These are phyloP conservation scores for Nepenthes alata DNA, from an alignment of 179 eudicot genomes.

Conservation along the genomic window DNA sequence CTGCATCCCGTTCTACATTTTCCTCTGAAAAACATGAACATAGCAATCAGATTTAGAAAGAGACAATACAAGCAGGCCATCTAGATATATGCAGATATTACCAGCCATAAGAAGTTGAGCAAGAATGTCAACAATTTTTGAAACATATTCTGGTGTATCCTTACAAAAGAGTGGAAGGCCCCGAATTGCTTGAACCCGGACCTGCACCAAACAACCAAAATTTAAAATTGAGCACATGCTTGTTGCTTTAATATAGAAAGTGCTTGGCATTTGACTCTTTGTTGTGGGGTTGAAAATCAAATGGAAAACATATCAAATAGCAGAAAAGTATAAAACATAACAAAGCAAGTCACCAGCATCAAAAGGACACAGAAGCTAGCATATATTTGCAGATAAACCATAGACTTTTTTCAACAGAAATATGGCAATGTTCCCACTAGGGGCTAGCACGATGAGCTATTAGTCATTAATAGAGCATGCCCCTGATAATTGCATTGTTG, in stretches of 20 bases:
- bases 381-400: too few relatives aligned
- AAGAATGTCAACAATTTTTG: slow-evolving; percentile 85
- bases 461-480: too few relatives aligned
- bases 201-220: slow-evolving; percentile 24
- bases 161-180: slow-evolving; percentile 97
- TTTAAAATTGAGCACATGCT: neutral
- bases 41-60: slow-evolving; percentile 1
- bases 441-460: too few relatives aligned
- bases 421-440: too few relatives aligned
- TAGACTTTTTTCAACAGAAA: too few relatives aligned
- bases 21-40: slow-evolving; percentile 44
- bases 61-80: neutral
- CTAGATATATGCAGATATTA: slow-evolving; percentile 18
- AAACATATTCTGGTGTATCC: slow-evolving; percentile 80
- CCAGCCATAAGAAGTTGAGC: slow-evolving; percentile 92
- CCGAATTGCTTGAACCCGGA: slow-evolving; percentile 94
- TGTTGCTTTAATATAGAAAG: neutral
- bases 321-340: too few relatives aligned
- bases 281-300: neutral
- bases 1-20: slow-evolving; percentile 97
- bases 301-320: neutral
- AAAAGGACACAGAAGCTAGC: too few relatives aligned
- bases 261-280: neutral
- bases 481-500: too few relatives aligned
- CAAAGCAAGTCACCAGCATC: too few relatives aligned